Evolutionary conservation across 1,284 basidiomycete genomes (phyloP).

Genomic region (Lignosus rhinocerotis): DNA sequence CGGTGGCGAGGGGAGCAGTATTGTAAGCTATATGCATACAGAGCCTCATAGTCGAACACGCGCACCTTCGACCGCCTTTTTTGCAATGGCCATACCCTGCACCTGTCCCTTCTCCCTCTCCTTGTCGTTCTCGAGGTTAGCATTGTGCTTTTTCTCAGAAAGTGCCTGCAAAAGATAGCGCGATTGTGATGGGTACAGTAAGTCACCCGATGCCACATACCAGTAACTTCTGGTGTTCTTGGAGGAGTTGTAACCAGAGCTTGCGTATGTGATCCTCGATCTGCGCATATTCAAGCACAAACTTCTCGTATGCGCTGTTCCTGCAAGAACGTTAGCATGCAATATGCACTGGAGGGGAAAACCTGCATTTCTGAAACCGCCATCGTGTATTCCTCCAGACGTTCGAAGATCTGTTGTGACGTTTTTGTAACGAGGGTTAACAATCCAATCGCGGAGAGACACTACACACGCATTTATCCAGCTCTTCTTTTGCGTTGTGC

Average conservation of each 20-base stretch:
- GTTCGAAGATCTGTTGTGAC: slow-evolving; percentile 15
- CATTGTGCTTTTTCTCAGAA: slow-evolving; percentile 21
- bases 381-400: slow-evolving; percentile 19
- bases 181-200: not conserved
- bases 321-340: slow-evolving; percentile 7
- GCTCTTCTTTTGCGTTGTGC: slow-evolving; percentile 29
- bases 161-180: slow-evolving; percentile 10
- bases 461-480: slow-evolving; percentile 32
- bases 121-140: slow-evolving; percentile 20
- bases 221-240: slow-evolving; percentile 24
- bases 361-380: slow-evolving; percentile 26
- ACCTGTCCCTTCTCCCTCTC: slow-evolving; percentile 31
- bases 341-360: no score
- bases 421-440: not conserved
- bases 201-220: slow-evolving; percentile 6
- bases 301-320: slow-evolving; percentile 27
- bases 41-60: not conserved
- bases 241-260: slow-evolving; percentile 24
- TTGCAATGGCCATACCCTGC: slow-evolving; percentile 31
- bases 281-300: slow-evolving; percentile 30
- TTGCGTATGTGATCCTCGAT: slow-evolving; percentile 30
- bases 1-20: not conserved
- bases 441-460: not conserved
- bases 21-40: not conserved
- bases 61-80: slow-evolving; percentile 33